Percentiles rank a stretch among this genome's conserved stretches.
Conservation (phyloP, 2,329 filamentous ascomycete genomes). For the Colletotrichum eremochloae region DNA sequence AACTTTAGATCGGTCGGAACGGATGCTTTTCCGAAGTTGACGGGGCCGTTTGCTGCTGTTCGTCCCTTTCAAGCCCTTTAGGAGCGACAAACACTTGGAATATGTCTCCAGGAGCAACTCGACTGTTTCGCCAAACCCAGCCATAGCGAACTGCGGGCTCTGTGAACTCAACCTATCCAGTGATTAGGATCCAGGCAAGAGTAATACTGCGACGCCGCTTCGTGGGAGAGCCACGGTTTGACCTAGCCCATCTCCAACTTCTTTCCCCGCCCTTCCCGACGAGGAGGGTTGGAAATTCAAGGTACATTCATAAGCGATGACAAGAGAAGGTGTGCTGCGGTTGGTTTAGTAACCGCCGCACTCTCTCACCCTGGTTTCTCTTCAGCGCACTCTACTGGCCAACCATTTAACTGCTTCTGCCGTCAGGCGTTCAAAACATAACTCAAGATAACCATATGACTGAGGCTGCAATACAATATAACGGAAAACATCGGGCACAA, state of each 20-base stretch:
- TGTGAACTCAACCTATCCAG: neutral
- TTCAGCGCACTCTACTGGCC: neutral
- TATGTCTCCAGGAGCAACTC: slow-evolving; percentile 62
- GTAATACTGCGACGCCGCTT: neutral
- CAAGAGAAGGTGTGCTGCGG: slow-evolving; percentile 8
- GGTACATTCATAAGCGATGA: neutral
- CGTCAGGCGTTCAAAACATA: neutral
- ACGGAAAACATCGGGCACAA: too few relatives aligned
- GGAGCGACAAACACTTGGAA: slow-evolving; percentile 58
- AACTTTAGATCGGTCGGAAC: slow-evolving; percentile 57
- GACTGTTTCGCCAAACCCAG: slow-evolving; percentile 59
- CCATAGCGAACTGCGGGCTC: slow-evolving; percentile 45
- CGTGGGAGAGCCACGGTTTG: neutral
- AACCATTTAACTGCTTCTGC: neutral
- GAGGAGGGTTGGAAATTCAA: neutral
- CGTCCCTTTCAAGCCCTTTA: slow-evolving; percentile 52
- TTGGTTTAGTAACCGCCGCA: slow-evolving; percentile 30
- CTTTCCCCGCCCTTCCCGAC: neutral
- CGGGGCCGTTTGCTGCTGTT: slow-evolving; percentile 39
- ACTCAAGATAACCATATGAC: neutral
- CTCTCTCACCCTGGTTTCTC: neutral
- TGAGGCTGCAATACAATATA: too few relatives aligned
- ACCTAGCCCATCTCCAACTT: slow-evolving; percentile 1
- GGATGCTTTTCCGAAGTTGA: slow-evolving; percentile 54
- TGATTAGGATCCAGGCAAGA: neutral